These are phyloP conservation scores for Meredithiella fracta DNA, from an alignment of 2,329 filamentous ascomycete species.

Conservation along the genomic window DNA sequence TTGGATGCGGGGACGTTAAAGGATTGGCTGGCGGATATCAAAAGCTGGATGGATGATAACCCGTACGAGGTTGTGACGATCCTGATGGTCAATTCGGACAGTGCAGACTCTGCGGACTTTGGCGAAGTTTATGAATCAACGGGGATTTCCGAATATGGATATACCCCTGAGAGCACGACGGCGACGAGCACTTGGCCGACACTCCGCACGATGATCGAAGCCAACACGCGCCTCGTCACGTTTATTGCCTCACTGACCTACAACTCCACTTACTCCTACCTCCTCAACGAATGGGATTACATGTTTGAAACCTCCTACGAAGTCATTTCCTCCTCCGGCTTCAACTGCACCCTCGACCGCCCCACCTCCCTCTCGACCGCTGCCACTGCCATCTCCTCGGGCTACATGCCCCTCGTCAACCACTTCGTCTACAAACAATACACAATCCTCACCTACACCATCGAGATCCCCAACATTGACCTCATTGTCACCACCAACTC, in stretches of 20 bases:
- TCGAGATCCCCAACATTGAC: conserved; percentile 44
- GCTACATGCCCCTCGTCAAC: conserved; percentile 58
- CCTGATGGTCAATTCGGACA: conserved; percentile 54
- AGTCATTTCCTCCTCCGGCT: conserved; percentile 42
- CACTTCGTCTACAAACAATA: conserved; percentile 52
- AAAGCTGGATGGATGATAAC: conserved; percentile 51
- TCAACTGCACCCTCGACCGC: conserved; percentile 56
- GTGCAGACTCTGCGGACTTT: conserved; percentile 37
- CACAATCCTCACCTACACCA: conserved; percentile 34
- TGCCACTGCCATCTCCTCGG: conserved; percentile 36
- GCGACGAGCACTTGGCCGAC: conserved; percentile 48
- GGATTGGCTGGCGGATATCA: conserved; percentile 47
- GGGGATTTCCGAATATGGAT: conserved; percentile 46
- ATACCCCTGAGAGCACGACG: conserved; percentile 31
- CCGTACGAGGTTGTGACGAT: conserved; percentile 62
- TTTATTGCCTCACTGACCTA: conserved; percentile 44
- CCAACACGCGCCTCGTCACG: conserved; percentile 47
- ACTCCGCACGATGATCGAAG: conserved; percentile 48
- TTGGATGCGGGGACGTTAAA: conserved; percentile 52
- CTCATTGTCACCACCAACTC: conserved; percentile 50
- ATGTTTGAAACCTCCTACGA: conserved; percentile 62
- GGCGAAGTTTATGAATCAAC: conserved; percentile 37
- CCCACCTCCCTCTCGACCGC: conserved; percentile 36
- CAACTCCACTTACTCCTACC: conserved; percentile 32
- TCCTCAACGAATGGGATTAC: conserved; percentile 46